These are phyloP conservation scores for Dissophora ornata DNA, from an alignment of 192 early-diverging fungal genomes.

Conservation along the genomic window DNA sequence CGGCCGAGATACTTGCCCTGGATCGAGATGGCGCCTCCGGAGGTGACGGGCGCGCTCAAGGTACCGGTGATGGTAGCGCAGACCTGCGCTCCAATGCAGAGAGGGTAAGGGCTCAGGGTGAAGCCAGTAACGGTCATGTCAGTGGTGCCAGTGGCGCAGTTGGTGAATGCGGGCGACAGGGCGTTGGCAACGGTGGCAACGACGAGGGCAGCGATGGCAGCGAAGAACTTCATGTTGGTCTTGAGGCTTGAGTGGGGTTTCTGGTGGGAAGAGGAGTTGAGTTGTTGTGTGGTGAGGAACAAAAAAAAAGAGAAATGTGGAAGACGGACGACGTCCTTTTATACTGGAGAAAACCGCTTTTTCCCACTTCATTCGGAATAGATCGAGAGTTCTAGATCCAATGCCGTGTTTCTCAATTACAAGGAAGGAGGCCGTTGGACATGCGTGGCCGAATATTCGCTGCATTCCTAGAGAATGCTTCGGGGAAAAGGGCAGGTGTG, in stretches of 20 bases:
- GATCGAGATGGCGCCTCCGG: conserved; percentile 7
- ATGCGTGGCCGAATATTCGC: no score
- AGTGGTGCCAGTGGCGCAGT: conserved; percentile 20
- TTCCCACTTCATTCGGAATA: no score
- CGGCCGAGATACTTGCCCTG: conserved; percentile 13
- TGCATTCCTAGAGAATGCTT: no score
- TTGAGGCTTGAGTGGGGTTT: neutral
- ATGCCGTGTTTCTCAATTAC: no score
- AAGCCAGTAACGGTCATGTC: conserved; percentile 15
- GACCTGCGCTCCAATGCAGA: conserved; percentile 12
- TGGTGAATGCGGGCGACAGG: neutral
- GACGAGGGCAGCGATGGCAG: conserved; percentile 23
- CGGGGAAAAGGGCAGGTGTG: no score
- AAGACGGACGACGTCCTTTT: neutral
- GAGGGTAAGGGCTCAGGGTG: conserved; percentile 31
- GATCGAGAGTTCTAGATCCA: neutral
- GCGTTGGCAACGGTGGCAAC: conserved; percentile 8
- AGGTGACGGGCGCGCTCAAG: conserved; percentile 11
- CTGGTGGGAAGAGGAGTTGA: neutral
- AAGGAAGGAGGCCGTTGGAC: no score
- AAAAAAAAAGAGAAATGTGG: conserved; percentile 3
- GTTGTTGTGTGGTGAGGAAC: neutral
- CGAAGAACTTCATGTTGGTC: conserved; percentile 15
- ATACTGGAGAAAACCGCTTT: neutral
- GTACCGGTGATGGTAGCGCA: conserved; percentile 19